A percentile compares a stretch with the other conserved stretches of the same genome.
phyloP scores from a whole-genome alignment of 1,139 yeast genomes.

The Wickerhamiella pararugosa region DNA sequence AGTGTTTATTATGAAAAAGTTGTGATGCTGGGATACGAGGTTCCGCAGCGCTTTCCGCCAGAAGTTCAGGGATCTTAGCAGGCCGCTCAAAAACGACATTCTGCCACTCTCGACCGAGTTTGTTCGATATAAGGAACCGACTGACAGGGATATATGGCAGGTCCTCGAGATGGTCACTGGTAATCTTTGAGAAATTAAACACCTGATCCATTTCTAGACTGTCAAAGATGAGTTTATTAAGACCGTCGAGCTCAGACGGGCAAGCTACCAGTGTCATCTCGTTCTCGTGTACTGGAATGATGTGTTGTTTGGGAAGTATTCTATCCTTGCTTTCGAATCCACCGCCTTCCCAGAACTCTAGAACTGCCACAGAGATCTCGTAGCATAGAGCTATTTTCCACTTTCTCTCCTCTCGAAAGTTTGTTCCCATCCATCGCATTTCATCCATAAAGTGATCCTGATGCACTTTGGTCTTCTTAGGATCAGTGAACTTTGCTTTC shows the following conservation, averaged over 20 bases:
- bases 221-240: background rate
- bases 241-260: background rate
- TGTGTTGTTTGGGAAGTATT: background rate
- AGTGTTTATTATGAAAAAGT: constrained; percentile 6
- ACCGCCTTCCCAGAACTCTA: constrained; percentile 36
- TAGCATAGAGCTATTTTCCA: constrained; percentile 57
- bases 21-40: background rate
- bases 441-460: constrained; percentile 70
- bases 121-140: constrained; percentile 22
- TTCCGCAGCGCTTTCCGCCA: background rate
- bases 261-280: constrained; percentile 1
- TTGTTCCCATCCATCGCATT: constrained; percentile 72
- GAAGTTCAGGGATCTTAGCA: constrained; percentile 4
- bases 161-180: constrained; percentile 25
- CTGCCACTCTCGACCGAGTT: constrained; percentile 22
- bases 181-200: background rate
- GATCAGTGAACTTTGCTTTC: constrained; percentile 57
- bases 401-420: constrained; percentile 57
- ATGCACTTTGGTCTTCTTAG: constrained; percentile 42
- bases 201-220: background rate
- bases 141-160: constrained; percentile 5
- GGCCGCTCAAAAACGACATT: constrained; percentile 19
- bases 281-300: constrained; percentile 9
- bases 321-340: background rate
- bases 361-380: constrained; percentile 52